Evolutionary conservation across 257 asterid genomes (phyloP).

Genomic region (Jacaranda mimosifolia): DNA sequence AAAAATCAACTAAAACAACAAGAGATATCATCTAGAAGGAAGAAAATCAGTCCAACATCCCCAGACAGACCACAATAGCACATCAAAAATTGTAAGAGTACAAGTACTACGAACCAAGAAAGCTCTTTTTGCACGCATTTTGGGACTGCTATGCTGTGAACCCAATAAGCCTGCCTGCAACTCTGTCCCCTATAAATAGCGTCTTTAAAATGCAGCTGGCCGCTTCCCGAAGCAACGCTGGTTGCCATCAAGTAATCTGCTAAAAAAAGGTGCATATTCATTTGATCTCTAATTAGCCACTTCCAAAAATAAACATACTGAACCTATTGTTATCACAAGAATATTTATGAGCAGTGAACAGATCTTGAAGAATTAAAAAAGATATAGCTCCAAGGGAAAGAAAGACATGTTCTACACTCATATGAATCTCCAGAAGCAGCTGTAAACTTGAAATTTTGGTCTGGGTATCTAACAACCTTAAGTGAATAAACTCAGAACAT

Average conservation of each 20-base stretch:
- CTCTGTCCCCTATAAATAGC: conserved; percentile 45
- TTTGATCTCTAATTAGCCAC: conserved; percentile 17
- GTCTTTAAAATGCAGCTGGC: conserved; percentile 59
- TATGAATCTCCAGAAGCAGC: not conserved
- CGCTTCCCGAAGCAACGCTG: conserved; percentile 66
- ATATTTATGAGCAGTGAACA: conserved; percentile 3
- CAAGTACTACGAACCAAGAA: conserved; percentile 61
- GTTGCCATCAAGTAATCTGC: conserved; percentile 71
- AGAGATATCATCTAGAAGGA: conserved; percentile 13
- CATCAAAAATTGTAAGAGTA: conserved; percentile 5
- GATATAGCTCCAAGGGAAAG: not conserved
- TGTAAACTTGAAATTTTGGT: not conserved
- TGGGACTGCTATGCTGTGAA: conserved; percentile 48
- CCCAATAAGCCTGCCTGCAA: conserved; percentile 53
- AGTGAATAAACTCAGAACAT: not conserved
- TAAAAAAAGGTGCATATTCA: conserved; percentile 13
- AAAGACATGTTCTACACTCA: not conserved
- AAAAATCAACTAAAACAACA: not conserved
- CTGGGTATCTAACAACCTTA: conserved; percentile 2
- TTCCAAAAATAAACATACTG: not conserved
- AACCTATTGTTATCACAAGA: not conserved
- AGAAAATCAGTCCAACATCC: conserved; percentile 20
- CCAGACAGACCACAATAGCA: not conserved
- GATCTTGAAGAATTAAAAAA: not conserved
- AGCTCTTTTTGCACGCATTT: conserved; percentile 56